Conservation (phyloP, 495 filamentous ascomycete genomes). For the Hypoxylon lienhwacheense region DNA sequence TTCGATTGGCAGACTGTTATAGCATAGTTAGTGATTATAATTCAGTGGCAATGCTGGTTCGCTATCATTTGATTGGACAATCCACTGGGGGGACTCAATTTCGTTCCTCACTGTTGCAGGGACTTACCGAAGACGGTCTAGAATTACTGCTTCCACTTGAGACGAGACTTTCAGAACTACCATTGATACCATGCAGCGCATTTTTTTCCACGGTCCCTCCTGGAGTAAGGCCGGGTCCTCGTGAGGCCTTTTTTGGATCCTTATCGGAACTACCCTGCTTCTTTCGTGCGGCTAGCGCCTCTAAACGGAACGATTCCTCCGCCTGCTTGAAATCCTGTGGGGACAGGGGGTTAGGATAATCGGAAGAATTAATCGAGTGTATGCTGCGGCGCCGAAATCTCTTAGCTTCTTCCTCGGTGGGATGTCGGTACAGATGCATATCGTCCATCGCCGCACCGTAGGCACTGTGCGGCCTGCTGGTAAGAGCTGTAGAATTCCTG, state of each 20-base stretch:
- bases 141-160: constrained; percentile 49
- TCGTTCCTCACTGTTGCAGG: background rate
- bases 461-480: constrained; percentile 52
- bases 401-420: constrained; percentile 64
- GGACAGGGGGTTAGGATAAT: constrained; percentile 49
- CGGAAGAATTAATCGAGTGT: constrained; percentile 72
- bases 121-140: constrained; percentile 52
- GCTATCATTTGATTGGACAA: constrained; percentile 47
- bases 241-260: constrained; percentile 38
- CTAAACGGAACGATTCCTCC: constrained; percentile 43
- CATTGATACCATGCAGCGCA: constrained; percentile 39
- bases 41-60: constrained; percentile 13
- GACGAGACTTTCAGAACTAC: constrained; percentile 50
- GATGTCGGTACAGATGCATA: constrained; percentile 51
- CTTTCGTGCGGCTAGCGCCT: constrained; percentile 39
- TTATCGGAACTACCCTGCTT: constrained; percentile 40
- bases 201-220: constrained; percentile 26
- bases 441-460: constrained; percentile 55
- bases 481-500: constrained; percentile 34
- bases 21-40: constrained; percentile 41
- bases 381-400: constrained; percentile 81
- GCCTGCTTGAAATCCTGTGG: constrained; percentile 45
- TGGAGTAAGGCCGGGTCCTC: constrained; percentile 25
- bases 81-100: constrained; percentile 18
- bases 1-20: constrained; percentile 53